phyloP scores from a whole-genome alignment of 306 rosid genomes.

The Corylus heterophylla region DNA sequence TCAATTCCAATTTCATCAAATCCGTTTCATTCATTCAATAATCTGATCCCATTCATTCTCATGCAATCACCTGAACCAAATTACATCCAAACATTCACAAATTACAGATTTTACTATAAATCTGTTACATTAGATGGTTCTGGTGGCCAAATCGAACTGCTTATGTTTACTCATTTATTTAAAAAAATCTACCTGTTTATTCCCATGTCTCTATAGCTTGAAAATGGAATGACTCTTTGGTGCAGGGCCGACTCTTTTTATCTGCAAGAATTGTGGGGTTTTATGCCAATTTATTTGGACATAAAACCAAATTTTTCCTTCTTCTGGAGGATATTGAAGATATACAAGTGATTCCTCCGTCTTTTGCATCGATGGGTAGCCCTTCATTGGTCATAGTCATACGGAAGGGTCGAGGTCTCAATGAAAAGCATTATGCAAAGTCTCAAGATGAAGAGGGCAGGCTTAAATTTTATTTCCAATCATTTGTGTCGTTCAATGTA shows the following conservation, averaged over 20 bases:
- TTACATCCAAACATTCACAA: no score
- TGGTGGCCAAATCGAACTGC: neutral
- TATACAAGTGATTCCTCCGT: slow-evolving; percentile 67
- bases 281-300: slow-evolving; percentile 76
- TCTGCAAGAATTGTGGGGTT: slow-evolving; percentile 88
- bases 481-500: slow-evolving; percentile 67
- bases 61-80: no score
- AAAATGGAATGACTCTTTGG: slow-evolving; percentile 14
- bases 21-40: no score
- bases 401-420: slow-evolving; percentile 66
- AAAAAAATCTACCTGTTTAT: neutral
- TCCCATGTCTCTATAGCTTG: neutral
- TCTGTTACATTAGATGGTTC: neutral
- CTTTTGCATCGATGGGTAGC: slow-evolving; percentile 76
- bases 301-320: slow-evolving; percentile 83
- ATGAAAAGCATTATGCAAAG: slow-evolving; percentile 84
- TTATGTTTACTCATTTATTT: slow-evolving; percentile 2
- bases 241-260: slow-evolving; percentile 81
- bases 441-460: slow-evolving; percentile 86
- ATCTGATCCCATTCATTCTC: no score
- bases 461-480: slow-evolving; percentile 80
- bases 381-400: slow-evolving; percentile 68
- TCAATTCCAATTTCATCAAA: no score
- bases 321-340: slow-evolving; percentile 95
- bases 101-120: no score